Evolutionary conservation across 1,284 basidiomycete species (phyloP).

Genomic region (Cutaneotrichosporon sp.): DNA sequence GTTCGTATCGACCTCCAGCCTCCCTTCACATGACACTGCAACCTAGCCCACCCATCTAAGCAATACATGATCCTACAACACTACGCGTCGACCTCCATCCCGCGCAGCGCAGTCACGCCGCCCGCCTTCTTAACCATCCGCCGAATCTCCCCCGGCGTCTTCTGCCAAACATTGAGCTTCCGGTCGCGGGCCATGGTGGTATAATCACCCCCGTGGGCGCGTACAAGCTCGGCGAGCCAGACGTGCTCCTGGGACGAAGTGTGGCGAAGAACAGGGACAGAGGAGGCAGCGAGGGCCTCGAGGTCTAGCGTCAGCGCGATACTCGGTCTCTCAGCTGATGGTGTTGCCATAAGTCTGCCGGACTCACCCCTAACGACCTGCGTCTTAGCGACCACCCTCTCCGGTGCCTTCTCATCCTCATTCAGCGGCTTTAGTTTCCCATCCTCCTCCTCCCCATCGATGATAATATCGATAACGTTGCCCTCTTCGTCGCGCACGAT

Average conservation of each 20-base stretch:
- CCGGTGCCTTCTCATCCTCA: conserved; percentile 27
- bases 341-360: neutral
- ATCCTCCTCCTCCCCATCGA: conserved; percentile 59
- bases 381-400: conserved; percentile 52
- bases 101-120: conserved; percentile 30
- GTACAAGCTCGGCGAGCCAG: conserved; percentile 68
- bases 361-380: conserved; percentile 52
- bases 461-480: conserved; percentile 72
- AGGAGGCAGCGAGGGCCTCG: conserved; percentile 41
- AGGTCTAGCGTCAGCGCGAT: conserved; percentile 37
- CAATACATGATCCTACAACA: conserved; percentile 6
- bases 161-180: conserved; percentile 78
- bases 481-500: conserved; percentile 82
- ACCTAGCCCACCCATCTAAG: neutral
- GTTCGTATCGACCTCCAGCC: too few species aligned
- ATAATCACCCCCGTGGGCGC: conserved; percentile 70
- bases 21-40: neutral
- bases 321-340: neutral
- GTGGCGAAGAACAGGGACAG: conserved; percentile 60
- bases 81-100: conserved; percentile 11
- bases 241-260: conserved; percentile 67
- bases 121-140: conserved; percentile 49
- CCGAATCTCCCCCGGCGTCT: conserved; percentile 77
- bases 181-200: conserved; percentile 76
- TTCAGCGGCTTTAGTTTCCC: conserved; percentile 21